Base-by-base conservation (phyloP, 2,329 filamentous ascomycete species). In the Stromatinia cepivora region DNA sequence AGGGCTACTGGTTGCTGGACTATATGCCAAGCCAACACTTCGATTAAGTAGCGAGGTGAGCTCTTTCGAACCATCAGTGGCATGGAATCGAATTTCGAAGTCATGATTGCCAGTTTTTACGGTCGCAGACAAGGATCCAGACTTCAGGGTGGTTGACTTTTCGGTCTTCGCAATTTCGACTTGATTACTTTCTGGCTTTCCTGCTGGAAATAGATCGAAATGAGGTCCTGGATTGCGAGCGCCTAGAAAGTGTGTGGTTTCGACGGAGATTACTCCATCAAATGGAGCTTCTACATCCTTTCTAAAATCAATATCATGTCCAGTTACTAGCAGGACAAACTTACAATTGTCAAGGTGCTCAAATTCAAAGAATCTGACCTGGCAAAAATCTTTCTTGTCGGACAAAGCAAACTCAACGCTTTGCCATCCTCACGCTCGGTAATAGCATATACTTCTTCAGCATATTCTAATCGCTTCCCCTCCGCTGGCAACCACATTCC, bases 401-500 rank as follows among this genome's bases (percentile, higher is more conserved):
- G 87, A 72, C 86, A 89, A 0, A 89, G 79, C 22, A 89, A 81
- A 34, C 81, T 84, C 61, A 88, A 69, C 9, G 83, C 83, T 71
- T 82, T 84, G 8, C 81, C 81, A 65, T 81, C 83, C 62, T 82
- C 78, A 25, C 70, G 65, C 56, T 75, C 70, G 6, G 81, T 83
- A 65, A 85, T 80, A 11, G 83, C 82, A 75, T 87, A 85, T 22
- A 90, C 81, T 71, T 90, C 87, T 78, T 90, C 88, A 46, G 88
- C 89, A 73, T 90, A 90, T 75, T 90, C 86, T 36, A 88, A 82
- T 63, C 82, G 81, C 76, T 88, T 84, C 71, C 84, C 85, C 78
- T 88, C 85, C 69, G 85, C 87, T 54, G 84, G 82, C 62, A 90
- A 81, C 89, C 89, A 91, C 88, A 90, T 88, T 80, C 85, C 85